phyloP scores from a whole-genome alignment of 2,329 filamentous ascomycete species.

The Macrophomina tecta region DNA sequence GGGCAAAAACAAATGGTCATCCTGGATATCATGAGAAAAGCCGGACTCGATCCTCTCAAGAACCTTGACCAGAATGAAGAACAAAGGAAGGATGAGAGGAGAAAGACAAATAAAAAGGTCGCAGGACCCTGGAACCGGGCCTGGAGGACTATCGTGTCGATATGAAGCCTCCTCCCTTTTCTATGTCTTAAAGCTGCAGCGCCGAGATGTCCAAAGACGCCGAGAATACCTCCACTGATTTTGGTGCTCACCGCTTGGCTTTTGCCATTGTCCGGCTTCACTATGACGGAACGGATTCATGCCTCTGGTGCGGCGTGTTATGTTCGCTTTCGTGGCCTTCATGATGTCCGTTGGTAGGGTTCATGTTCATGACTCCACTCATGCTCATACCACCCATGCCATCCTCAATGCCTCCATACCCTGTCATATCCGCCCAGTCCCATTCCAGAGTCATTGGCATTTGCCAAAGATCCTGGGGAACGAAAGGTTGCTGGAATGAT shows the following conservation, averaged over 20 bases:
- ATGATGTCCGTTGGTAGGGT: not conserved
- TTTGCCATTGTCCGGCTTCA: not conserved
- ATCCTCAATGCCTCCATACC: constrained; percentile 44
- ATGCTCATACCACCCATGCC: constrained; percentile 27
- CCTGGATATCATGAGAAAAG: not conserved
- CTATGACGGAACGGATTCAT: not conserved
- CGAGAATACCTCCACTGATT: not conserved
- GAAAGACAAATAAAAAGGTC: not conserved
- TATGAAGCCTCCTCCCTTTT: not conserved
- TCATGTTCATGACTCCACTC: constrained; percentile 26
- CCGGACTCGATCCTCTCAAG: not conserved
- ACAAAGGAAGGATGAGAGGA: not conserved
- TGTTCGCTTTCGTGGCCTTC: not conserved
- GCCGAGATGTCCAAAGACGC: constrained; percentile 6
- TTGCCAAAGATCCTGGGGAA: constrained; percentile 92
- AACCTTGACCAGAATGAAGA: not conserved
- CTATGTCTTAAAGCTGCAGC: not conserved
- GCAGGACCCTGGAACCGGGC: not conserved
- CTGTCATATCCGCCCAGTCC: constrained; percentile 69
- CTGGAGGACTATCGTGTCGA: not conserved
- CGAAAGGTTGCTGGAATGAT: constrained; percentile 80
- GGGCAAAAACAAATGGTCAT: not conserved
- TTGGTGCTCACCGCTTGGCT: not conserved
- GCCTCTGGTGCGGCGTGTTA: constrained; percentile 1
- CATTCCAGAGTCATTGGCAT: constrained; percentile 96